phyloP scores from a whole-genome alignment of 495 filamentous ascomycete species.

The Aspergillus mulundensis region DNA sequence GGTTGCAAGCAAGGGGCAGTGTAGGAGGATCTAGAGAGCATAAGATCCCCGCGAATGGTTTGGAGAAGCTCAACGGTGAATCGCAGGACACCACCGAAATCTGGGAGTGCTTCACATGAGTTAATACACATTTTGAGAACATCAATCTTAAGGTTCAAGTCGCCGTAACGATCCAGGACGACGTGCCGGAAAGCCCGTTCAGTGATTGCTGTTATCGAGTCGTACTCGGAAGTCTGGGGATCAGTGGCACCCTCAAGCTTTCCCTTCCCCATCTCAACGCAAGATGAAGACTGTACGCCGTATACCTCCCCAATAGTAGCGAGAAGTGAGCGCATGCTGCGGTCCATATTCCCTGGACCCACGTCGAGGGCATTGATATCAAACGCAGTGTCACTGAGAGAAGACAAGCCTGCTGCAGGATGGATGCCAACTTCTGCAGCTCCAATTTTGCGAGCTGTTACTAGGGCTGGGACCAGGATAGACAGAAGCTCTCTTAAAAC shows the following conservation, averaged over 20 bases:
- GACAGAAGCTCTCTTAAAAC: constrained; percentile 78
- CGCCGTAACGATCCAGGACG: constrained; percentile 39
- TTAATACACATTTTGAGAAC: constrained; percentile 81
- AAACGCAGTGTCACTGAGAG: constrained; percentile 50
- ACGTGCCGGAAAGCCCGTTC: constrained; percentile 42
- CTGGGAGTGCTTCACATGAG: constrained; percentile 88
- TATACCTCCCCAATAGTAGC: constrained; percentile 50
- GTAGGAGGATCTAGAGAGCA: constrained; percentile 50
- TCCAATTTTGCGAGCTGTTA: constrained; percentile 88
- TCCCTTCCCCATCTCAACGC: constrained; percentile 33
- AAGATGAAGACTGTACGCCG: constrained; percentile 43
- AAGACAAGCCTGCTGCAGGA: constrained; percentile 78
- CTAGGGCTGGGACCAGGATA: constrained; percentile 76
- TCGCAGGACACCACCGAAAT: constrained; percentile 80
- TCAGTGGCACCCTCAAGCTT: constrained; percentile 16
- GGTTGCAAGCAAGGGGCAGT: constrained; percentile 60
- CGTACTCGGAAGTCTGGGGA: constrained; percentile 28
- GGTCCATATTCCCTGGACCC: constrained; percentile 70
- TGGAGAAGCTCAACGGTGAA: constrained; percentile 81
- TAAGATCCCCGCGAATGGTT: constrained; percentile 69
- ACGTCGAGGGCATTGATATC: constrained; percentile 66
- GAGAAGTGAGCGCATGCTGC: constrained; percentile 60
- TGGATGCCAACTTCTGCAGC: constrained; percentile 94
- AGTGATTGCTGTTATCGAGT: constrained; percentile 39
- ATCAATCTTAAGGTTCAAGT: constrained; percentile 69